Conservation (phyloP, 495 filamentous ascomycete genomes). For the Hypoxylon fragiforme region DNA sequence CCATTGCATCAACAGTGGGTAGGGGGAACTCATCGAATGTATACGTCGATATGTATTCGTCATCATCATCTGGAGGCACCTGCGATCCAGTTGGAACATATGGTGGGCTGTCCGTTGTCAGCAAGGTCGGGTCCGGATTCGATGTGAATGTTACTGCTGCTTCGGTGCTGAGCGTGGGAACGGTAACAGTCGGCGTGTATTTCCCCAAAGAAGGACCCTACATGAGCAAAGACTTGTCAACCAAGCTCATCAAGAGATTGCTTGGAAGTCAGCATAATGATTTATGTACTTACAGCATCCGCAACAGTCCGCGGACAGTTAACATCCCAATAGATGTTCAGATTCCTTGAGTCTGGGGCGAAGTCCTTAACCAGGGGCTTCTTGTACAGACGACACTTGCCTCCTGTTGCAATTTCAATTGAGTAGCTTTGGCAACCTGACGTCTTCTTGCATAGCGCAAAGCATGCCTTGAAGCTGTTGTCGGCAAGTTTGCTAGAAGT, state of each 20-base stretch:
- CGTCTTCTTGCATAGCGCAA: constrained; percentile 9
- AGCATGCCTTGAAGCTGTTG: constrained; percentile 16
- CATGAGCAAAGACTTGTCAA: neutral
- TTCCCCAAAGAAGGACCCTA: neutral
- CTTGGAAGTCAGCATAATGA: neutral
- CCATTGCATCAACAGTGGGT: neutral
- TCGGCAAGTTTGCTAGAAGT: constrained; percentile 6
- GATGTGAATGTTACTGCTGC: neutral
- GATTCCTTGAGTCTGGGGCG: constrained; percentile 5
- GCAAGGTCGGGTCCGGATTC: neutral
- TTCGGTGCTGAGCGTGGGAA: constrained; percentile 4
- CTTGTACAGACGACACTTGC: constrained; percentile 14
- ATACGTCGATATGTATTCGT: constrained; percentile 9
- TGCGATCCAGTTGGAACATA: constrained; percentile 6
- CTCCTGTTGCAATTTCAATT: constrained; percentile 11
- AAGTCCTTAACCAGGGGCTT: constrained; percentile 12
- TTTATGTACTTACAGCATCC: neutral
- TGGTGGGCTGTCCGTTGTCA: constrained; percentile 4
- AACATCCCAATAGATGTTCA: constrained; percentile 14
- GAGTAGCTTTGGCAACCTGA: constrained; percentile 7
- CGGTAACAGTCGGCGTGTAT: neutral
- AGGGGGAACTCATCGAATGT: neutral
- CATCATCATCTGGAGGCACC: constrained; percentile 10
- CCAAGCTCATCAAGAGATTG: neutral
- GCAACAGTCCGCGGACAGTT: constrained; percentile 10